phyloP scores from a whole-genome alignment of 768 basidiomycete species.

The Suillus decipiens region DNA sequence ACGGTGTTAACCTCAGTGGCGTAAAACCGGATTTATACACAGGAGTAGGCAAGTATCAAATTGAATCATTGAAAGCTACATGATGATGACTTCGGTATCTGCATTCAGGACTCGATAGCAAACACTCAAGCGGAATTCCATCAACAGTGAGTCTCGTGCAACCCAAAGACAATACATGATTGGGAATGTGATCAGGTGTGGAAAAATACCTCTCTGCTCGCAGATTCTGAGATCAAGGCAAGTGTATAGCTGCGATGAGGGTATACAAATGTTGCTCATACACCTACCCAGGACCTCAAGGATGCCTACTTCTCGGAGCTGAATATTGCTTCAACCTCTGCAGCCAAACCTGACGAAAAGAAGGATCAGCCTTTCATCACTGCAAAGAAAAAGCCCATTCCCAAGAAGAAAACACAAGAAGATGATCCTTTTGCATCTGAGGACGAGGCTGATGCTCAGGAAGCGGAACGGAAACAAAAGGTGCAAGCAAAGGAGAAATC shows the following conservation, averaged over 20 bases:
- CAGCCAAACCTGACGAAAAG: constrained; percentile 23
- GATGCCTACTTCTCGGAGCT: constrained; percentile 60
- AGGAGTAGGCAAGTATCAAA: constrained; percentile 43
- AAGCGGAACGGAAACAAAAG: constrained; percentile 1
- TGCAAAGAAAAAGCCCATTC: constrained; percentile 43
- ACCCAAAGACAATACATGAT: constrained; percentile 4
- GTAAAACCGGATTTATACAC: constrained; percentile 78
- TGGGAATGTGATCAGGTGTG: constrained; percentile 50
- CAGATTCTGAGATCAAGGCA: constrained; percentile 66
- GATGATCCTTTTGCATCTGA: constrained; percentile 67
- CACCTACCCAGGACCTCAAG: constrained; percentile 52
- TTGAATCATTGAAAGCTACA: not conserved
- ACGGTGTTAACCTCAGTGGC: constrained; percentile 64
- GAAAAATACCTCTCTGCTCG: constrained; percentile 62
- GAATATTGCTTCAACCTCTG: constrained; percentile 25
- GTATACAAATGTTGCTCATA: not conserved
- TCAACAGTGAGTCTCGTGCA: constrained; percentile 55
- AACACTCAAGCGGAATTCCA: constrained; percentile 70
- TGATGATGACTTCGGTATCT: not conserved
- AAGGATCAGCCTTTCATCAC: constrained; percentile 20
- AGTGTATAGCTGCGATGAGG: constrained; percentile 3
- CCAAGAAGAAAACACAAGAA: constrained; percentile 43
- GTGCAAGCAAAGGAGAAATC: constrained; percentile 2
- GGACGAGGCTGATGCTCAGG: constrained; percentile 28
- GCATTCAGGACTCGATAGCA: constrained; percentile 66